A percentile compares a stretch with the other conserved stretches of the same genome.
These are phyloP conservation scores for Cladobotryum protrusum DNA, from an alignment of 2,329 filamentous ascomycete species.

Conservation along the genomic window DNA sequence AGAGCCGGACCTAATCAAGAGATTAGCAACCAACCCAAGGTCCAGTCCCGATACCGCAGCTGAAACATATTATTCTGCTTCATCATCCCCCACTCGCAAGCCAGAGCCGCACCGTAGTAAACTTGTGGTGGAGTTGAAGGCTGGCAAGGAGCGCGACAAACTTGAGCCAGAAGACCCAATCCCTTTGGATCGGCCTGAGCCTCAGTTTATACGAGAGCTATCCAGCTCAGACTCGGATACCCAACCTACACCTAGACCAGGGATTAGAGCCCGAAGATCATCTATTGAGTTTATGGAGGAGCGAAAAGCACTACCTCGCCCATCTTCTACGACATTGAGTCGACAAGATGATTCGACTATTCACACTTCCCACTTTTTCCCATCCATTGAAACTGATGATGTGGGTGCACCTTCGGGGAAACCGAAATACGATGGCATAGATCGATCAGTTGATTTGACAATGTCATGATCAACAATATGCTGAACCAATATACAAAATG, in stretches of 20 bases:
- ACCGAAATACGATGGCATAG: constrained; percentile 28
- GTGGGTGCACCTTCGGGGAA: constrained; percentile 2
- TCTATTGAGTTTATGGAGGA: constrained; percentile 6
- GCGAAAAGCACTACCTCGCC: neutral
- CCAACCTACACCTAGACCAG: neutral
- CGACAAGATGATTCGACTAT: neutral
- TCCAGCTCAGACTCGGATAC: neutral
- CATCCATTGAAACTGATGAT: constrained; percentile 17
- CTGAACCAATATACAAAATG: too few species aligned
- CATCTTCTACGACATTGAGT: neutral
- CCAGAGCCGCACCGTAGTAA: neutral
- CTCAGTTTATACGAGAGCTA: constrained; percentile 2
- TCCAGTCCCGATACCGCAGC: neutral
- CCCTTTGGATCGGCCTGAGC: too few species aligned
- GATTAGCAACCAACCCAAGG: neutral
- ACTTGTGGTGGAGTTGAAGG: constrained; percentile 10
- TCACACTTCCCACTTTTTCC: neutral
- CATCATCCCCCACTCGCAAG: neutral
- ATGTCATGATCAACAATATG: neutral
- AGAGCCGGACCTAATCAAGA: neutral
- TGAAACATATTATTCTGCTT: neutral
- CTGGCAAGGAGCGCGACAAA: neutral
- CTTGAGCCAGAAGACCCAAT: neutral
- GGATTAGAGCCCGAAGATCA: neutral
- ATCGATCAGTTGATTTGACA: constrained; percentile 15